Base-by-base conservation (phyloP, 768 basidiomycete genomes). In the Leccinum obscurum region DNA sequence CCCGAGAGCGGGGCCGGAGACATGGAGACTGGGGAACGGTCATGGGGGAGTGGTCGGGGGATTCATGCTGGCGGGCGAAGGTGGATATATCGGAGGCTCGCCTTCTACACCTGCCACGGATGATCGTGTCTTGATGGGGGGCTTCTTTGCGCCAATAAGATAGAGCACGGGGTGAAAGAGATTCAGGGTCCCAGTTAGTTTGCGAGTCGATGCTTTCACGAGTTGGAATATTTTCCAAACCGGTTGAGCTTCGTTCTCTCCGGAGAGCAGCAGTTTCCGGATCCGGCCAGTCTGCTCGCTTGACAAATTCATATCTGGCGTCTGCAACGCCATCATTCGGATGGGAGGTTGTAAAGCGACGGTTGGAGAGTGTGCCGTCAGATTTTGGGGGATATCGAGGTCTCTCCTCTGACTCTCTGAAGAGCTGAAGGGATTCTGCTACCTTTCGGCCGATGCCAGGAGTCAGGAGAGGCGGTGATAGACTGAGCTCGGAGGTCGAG, bases 201-300 rank as follows among this genome's bases (percentile, higher is more conserved):
- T 65, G 64, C 11, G 67, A 57, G 49, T 67, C 68, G 2, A 68
- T 59, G 62, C 72, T 77, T 54, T 88, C 87, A 61, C 82, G 77
- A n/a, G 83, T 81, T 67, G 77, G 78, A 17, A 81, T 77, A 20
- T 83, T 79, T 59, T 88, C 85, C 57, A 89, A 70, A 22, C 78
- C 79, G 20, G 85, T 83, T 37, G 81, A 77, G 68, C 89, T 91
- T 72, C 82, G 85, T 69, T 89, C 87, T 59, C 89, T 78, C 58
- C 89, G 80, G 53, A 86, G 77, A 20, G 86, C 88, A 57, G 85
- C 88, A 6, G 83, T 78, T 75, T 91, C 91, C 44, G 88, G 83
- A 71, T 90, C 90, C 1, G 88, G 89, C 92, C 92, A 92, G 64
- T 90, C 91, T 15, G 92, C 86, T 48, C 91, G 84, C 70, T 90